A percentile compares a stretch with the other conserved stretches of the same genome.
Conservation (phyloP, 176 grass and related monocot species). For the Oryza glumipatula region DNA sequence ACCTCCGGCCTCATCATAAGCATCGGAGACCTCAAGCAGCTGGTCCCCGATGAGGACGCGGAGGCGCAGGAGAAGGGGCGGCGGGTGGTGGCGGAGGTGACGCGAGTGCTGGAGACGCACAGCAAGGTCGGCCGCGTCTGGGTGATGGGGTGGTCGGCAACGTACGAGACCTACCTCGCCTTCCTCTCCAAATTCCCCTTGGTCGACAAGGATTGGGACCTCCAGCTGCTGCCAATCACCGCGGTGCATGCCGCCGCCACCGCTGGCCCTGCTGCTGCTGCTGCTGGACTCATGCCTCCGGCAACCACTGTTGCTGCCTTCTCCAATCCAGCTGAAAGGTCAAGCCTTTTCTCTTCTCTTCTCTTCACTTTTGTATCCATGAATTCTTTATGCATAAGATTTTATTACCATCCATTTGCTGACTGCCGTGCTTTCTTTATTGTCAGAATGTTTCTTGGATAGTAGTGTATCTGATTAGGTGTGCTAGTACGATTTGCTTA, state of each 20-base stretch:
- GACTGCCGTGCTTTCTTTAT: conserved; percentile 20
- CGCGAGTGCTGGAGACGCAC: conserved; percentile 70
- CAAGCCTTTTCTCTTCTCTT: neutral
- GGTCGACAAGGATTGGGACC: conserved; percentile 91
- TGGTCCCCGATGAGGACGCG: conserved; percentile 43
- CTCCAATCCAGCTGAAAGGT: conserved; percentile 62
- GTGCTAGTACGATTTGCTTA: conserved; percentile 2
- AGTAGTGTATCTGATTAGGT: neutral
- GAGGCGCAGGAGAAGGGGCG: conserved; percentile 47
- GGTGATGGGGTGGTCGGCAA: conserved; percentile 92
- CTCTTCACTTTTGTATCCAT: conserved; percentile 6
- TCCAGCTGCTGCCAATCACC: conserved; percentile 90
- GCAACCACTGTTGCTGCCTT: conserved; percentile 11
- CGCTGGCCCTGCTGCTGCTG: neutral
- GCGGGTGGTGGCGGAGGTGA: conserved; percentile 68
- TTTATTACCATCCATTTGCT: conserved; percentile 20
- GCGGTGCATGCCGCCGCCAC: conserved; percentile 36
- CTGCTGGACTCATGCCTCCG: conserved; percentile 3
- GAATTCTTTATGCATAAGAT: conserved; percentile 5
- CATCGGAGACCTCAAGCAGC: conserved; percentile 79
- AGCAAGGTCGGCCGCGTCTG: conserved; percentile 44
- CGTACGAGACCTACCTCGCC: conserved; percentile 88
- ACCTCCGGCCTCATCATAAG: conserved; percentile 59
- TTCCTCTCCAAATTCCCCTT: conserved; percentile 92
- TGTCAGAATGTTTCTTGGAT: conserved; percentile 4